Base-by-base conservation (phyloP, 106 monocot genomes). In the Dendrobium huoshanense region DNA sequence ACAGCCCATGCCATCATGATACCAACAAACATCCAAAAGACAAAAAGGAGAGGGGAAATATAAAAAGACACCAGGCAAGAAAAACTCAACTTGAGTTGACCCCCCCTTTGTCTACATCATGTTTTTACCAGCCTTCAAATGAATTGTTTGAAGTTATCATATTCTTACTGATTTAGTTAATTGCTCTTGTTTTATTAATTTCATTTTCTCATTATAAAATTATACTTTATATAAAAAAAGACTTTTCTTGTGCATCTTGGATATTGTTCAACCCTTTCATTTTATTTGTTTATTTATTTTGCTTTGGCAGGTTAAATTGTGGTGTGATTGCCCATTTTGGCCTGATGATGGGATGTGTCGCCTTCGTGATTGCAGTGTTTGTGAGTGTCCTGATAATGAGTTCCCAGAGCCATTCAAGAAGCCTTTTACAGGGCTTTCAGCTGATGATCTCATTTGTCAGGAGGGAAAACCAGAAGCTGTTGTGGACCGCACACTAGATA, bases 301-400 rank as follows among this genome's bases (percentile, higher is more conserved):
- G 1, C 6, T 72, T 80, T 80, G 25, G 16, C 79, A 94, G 97
- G 92, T 87, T 77, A 94, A 98, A 80, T 77, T 98, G 64, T 98
- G 94, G 97, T 98, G 97, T 83, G 94, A 98, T 75, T 98, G 97
- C 58, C 92, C 94, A 77, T 98, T 98, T 76, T 98, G 92, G 94
- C 89, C 89, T 33, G 97, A 94, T 77, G 97, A 98, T 83, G 94
- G 97, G 16, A 98, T 98, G 97, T 98, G 97, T 75, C 88, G 45
- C 22, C 90, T 94, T 74, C 88, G 94, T 24, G 97, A 98, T 85
- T 98, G 97, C 77, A 91, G 92, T 80, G 91, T 97, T 33, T 98
- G 97, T 64, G 94, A 98, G 78, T 98, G 97, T 58, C 94, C 97
- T 79, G 94, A 98, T 59, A 88, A 68, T 80, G 97, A 98, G 79